Conservation (phyloP, 768 basidiomycete species). For the Russula dissimulans region DNA sequence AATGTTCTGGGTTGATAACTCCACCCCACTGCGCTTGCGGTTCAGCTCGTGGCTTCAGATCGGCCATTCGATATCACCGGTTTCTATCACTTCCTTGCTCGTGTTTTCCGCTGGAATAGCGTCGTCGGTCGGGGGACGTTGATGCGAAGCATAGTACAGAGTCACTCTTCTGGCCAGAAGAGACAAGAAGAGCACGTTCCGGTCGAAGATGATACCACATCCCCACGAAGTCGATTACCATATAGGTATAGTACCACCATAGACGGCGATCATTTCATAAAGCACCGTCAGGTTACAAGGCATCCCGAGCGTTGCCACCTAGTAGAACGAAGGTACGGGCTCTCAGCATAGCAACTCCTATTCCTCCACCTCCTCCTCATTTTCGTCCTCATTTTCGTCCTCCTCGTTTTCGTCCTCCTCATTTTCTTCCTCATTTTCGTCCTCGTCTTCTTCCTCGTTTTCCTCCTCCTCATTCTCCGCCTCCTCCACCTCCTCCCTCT, state of each 20-base stretch:
- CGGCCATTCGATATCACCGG: slow-evolving; percentile 81
- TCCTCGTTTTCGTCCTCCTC: too few relatives aligned
- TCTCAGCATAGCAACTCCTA: too few relatives aligned
- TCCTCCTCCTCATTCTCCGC: too few relatives aligned
- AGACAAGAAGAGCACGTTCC: background rate
- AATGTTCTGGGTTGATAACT: background rate
- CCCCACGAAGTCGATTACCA: background rate
- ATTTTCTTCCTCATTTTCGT: too few relatives aligned
- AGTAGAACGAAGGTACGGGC: too few relatives aligned
- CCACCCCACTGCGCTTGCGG: background rate
- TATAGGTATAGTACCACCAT: too few relatives aligned
- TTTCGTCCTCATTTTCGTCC: too few relatives aligned
- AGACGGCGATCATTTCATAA: background rate
- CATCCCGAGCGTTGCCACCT: too few relatives aligned
- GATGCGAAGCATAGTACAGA: slow-evolving; percentile 33
- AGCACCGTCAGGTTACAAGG: too few relatives aligned
- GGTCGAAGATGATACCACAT: background rate
- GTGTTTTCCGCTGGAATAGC: slow-evolving; percentile 76
- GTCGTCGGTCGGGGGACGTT: slow-evolving; percentile 63
- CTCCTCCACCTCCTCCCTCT: too few relatives aligned
- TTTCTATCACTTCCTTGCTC: slow-evolving; percentile 72
- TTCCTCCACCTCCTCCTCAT: too few relatives aligned
- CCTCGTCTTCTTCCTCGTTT: too few relatives aligned
- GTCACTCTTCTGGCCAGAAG: background rate
- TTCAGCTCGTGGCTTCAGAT: slow-evolving; percentile 79